Base-by-base conservation (phyloP, 2,329 filamentous ascomycete species). In the Penicillium sclerotiorum region DNA sequence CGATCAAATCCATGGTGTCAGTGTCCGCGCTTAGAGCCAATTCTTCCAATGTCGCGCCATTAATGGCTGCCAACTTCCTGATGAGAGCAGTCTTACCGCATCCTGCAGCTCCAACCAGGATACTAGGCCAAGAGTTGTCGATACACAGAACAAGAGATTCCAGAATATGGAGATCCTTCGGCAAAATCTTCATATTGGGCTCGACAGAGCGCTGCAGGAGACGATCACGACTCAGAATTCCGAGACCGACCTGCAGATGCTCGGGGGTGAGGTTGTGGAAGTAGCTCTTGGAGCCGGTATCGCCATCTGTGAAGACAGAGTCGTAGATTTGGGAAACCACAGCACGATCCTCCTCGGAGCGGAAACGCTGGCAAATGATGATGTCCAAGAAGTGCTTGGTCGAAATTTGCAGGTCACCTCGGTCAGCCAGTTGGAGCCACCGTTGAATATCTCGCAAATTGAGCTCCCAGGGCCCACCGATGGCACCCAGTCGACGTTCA, bases 1-100 rank as follows among this genome's bases (percentile, higher is more conserved):
- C 94, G 49, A 99, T 90, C 48, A 99, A 83, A 71, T 99, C 94
- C 85, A 96, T 96, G 1, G 93, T 92, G 69, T 99, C 94, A 37
- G 96, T 89, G 62, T 99, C 95, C 6, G 92, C 87, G 66, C 96
- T 99, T 73, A 99, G 84, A 1, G 92, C 86, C 61, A 97, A 89
- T 13, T 90, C 88, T 25, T 92, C 82, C 3, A 97, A 76, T 1
- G 84, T 79, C 47, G 87, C 87, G 20, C 94, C 94, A 35, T 84
- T 83, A 20, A 88, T 74, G 11, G 88, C 86, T n/a, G 94, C 92
- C 22, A 96, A 79, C 56, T 93, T 86, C 52, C 87, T 81, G 12
- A 99, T 75, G 5, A 96, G 78, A 5, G 83, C 82, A 1, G 90
- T 93, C 71, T 99, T 99, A 22, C 94, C 94, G 57, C 85, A 87